These are phyloP conservation scores for Panellus pusillus DNA, from an alignment of 768 basidiomycete species.

Conservation along the genomic window DNA sequence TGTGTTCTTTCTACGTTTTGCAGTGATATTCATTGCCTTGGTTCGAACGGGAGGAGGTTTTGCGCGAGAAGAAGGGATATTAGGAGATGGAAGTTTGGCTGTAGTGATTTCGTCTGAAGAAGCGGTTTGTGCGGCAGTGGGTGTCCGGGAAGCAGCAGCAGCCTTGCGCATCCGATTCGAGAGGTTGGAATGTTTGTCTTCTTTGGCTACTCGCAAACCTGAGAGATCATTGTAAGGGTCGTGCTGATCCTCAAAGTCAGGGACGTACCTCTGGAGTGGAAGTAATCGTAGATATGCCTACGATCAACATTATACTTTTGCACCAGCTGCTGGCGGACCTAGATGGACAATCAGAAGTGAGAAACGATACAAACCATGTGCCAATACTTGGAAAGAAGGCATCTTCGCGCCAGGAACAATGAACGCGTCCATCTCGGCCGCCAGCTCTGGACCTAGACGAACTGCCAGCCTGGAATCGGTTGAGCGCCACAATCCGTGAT, in stretches of 20 bases:
- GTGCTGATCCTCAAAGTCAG: not conserved
- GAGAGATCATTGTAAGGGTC: not conserved
- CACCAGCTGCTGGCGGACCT: slow-evolving; percentile 18
- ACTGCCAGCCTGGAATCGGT: slow-evolving; percentile 9
- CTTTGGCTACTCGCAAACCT: slow-evolving; percentile 64
- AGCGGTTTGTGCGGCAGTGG: not conserved
- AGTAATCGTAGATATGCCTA: slow-evolving; percentile 44
- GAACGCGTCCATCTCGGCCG: slow-evolving; percentile 66
- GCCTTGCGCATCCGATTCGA: slow-evolving; percentile 34
- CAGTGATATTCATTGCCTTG: not conserved
- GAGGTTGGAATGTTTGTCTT: slow-evolving; percentile 59
- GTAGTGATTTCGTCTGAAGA: not conserved
- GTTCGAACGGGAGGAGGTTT: not conserved
- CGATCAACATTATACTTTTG: slow-evolving; percentile 18
- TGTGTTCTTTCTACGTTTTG: not conserved
- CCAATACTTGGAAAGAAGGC: slow-evolving; percentile 55
- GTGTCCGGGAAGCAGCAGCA: slow-evolving; percentile 7
- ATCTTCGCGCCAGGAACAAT: slow-evolving; percentile 74
- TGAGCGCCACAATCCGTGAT: not conserved
- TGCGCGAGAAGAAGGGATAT: not conserved
- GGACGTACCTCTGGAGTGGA: slow-evolving; percentile 44
- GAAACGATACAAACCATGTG: not conserved
- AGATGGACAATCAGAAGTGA: not conserved
- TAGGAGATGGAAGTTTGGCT: not conserved
- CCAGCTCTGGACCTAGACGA: slow-evolving; percentile 19